Conservation (phyloP, 805 yeast species). For the Candida chauliodis region DNA sequence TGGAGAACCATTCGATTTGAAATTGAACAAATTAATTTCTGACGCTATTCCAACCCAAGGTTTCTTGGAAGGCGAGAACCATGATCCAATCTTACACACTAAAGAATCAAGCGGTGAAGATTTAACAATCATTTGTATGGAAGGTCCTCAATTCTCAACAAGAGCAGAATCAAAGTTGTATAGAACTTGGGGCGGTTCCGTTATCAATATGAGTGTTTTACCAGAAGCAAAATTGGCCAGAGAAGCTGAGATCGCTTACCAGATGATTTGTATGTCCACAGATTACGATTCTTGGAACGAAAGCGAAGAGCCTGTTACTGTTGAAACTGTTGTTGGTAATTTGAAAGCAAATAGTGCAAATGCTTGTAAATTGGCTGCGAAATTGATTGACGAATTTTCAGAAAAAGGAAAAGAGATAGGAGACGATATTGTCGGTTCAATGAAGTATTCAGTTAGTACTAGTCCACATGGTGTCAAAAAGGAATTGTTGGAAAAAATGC, state of each 20-base stretch:
- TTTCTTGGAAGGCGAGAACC: slow-evolving; percentile 47
- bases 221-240: slow-evolving; percentile 98
- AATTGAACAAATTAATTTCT: slow-evolving; percentile 62
- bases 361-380: slow-evolving; percentile 74
- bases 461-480: slow-evolving; percentile 66
- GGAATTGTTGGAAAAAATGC: slow-evolving; percentile 74
- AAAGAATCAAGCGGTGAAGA: slow-evolving; percentile 62
- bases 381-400: slow-evolving; percentile 65
- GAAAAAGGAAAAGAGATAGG: slow-evolving; percentile 57
- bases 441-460: slow-evolving; percentile 81
- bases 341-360: slow-evolving; percentile 82
- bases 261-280: slow-evolving; percentile 98
- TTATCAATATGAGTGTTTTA: slow-evolving; percentile 93
- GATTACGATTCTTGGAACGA: slow-evolving; percentile 99
- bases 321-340: slow-evolving; percentile 93
- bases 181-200: slow-evolving; percentile 85
- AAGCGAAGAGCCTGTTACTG: slow-evolving; percentile 93
- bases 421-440: slow-evolving; percentile 64
- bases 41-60: slow-evolving; percentile 43
- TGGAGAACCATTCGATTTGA: slow-evolving; percentile 92
- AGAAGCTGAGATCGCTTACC: slow-evolving; percentile 95
- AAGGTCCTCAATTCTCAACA: slow-evolving; percentile 97
- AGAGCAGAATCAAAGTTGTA: slow-evolving; percentile 93
- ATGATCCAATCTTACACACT: slow-evolving; percentile 63
- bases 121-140: slow-evolving; percentile 91